A percentile compares a stretch with the other conserved stretches of the same genome.
Conservation (phyloP, 805 yeast species). For the Groenewaldozyma salmanticensis region DNA sequence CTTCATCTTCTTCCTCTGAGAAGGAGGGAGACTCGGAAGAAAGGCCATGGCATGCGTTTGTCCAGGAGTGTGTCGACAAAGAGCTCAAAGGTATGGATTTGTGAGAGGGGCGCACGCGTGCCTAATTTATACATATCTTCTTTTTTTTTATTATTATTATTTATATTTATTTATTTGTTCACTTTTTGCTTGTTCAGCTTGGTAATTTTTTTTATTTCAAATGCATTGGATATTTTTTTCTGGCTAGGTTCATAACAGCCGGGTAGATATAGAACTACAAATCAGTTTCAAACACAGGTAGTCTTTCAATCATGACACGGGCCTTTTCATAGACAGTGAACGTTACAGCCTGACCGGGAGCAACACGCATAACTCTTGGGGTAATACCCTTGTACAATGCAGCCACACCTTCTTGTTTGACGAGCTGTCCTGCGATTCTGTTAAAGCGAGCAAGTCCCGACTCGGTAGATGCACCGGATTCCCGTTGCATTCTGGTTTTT, state of each 20-base stretch:
- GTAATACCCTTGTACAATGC: constrained; percentile 96
- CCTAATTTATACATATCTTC: no score
- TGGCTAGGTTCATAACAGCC: no score
- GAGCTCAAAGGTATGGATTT: not conserved
- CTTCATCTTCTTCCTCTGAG: no score
- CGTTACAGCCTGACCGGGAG: constrained; percentile 98
- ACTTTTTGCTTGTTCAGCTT: not conserved
- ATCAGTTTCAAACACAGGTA: constrained; percentile 14
- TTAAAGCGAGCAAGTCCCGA: constrained; percentile 69
- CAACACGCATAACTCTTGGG: constrained; percentile 98
- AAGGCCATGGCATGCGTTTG: not conserved
- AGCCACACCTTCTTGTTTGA: constrained; percentile 79
- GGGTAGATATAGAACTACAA: not conserved
- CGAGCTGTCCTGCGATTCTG: constrained; percentile 69
- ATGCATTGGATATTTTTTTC: no score
- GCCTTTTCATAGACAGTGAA: constrained; percentile 93
- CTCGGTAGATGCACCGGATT: constrained; percentile 51
- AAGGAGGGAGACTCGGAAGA: no score
- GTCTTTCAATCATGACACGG: constrained; percentile 47
- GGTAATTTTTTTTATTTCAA: no score
- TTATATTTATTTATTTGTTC: not conserved
- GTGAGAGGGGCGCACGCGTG: no score
- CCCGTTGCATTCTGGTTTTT: constrained; percentile 93
- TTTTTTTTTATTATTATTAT: no score
- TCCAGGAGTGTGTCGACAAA: not conserved